phyloP scores from a whole-genome alignment of 345 rosid genomes.

The Eucalyptus melliodora region DNA sequence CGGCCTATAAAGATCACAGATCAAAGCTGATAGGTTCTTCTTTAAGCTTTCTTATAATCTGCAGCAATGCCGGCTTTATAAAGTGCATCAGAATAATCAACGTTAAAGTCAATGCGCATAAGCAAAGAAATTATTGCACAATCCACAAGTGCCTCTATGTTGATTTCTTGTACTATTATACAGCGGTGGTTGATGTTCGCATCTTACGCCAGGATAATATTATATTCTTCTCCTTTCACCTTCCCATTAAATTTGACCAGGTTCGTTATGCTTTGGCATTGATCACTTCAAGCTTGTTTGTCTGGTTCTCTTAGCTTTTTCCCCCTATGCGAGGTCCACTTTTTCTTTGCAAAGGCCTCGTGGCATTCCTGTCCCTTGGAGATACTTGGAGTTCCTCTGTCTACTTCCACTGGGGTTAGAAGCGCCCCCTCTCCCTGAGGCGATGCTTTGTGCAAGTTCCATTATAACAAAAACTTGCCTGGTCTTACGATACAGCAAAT shows the following conservation, averaged over 20 bases:
- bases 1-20: not conserved
- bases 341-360: not conserved
- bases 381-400: not conserved
- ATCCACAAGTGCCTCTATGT: not conserved
- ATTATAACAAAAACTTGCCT: not conserved
- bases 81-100: not conserved
- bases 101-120: not conserved
- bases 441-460: not conserved
- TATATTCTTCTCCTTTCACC: not conserved
- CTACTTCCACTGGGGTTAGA: not conserved
- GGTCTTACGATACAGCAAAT: not conserved
- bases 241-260: not conserved
- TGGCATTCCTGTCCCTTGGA: not conserved
- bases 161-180: not conserved
- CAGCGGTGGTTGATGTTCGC: not conserved
- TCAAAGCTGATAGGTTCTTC: not conserved
- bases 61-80: not conserved
- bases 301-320: not conserved
- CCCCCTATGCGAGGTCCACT: not conserved
- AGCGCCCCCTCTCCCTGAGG: too few relatives aligned
- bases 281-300: not conserved
- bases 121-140: not conserved
- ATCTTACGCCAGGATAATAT: not conserved
- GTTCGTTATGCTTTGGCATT: not conserved
- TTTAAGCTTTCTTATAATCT: not conserved